These are phyloP conservation scores for Bolboschoenus planiculmis DNA, from an alignment of 176 grass and related monocot genomes.

Conservation along the genomic window DNA sequence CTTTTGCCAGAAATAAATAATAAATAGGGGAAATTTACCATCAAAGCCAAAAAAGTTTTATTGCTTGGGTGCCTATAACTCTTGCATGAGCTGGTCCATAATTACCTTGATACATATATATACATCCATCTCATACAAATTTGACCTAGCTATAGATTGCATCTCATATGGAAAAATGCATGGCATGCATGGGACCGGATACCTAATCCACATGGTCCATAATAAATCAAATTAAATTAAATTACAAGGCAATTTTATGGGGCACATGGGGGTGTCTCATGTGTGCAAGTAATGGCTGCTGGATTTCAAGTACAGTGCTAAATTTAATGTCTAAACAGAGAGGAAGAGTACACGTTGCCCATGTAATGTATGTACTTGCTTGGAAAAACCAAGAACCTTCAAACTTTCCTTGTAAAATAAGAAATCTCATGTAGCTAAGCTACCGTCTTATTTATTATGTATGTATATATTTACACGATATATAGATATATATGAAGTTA, in stretches of 20 bases:
- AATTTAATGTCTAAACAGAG: neutral
- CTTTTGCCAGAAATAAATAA: neutral
- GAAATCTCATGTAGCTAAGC: neutral
- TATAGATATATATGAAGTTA: neutral
- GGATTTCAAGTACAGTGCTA: neutral
- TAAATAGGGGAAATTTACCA: neutral
- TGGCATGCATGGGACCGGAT: neutral
- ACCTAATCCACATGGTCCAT: constrained; percentile 8
- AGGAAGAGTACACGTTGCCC: constrained; percentile 1
- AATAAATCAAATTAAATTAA: too few species aligned
- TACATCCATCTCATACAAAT: neutral
- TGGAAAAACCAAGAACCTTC: neutral
- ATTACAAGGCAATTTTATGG: constrained; percentile 16
- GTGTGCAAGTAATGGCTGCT: constrained; percentile 5
- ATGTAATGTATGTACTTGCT: neutral
- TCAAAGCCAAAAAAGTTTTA: neutral
- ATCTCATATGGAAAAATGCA: neutral
- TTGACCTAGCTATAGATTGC: neutral
- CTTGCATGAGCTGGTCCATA: constrained; percentile 6
- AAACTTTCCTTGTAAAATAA: neutral
- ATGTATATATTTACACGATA: too few species aligned
- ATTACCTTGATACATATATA: neutral
- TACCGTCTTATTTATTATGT: neutral
- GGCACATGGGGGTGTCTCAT: constrained; percentile 20
- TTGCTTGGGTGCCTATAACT: neutral